Evolutionary conservation across 2,329 filamentous ascomycete species (phyloP).

Genomic region (Pseudocercospora fijiensis): DNA sequence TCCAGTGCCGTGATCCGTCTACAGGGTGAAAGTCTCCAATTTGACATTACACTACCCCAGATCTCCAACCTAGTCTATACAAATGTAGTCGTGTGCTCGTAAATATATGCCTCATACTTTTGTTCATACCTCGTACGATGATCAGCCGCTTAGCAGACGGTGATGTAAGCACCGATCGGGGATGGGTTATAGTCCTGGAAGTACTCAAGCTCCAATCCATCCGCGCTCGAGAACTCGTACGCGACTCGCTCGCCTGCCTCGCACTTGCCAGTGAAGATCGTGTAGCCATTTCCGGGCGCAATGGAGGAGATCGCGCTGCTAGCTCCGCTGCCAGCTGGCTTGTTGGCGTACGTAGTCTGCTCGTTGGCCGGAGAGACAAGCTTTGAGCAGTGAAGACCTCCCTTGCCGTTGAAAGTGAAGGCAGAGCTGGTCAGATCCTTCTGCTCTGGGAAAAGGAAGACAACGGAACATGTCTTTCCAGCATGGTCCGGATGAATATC

Average conservation of each 20-base stretch:
- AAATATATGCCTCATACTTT: constrained; percentile 1
- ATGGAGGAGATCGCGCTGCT: constrained; percentile 7
- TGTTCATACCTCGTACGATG: neutral
- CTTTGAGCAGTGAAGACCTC: constrained; percentile 29
- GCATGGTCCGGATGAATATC: constrained; percentile 57
- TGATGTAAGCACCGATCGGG: constrained; percentile 31
- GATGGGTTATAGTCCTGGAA: constrained; percentile 28
- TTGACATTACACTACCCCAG: constrained; percentile 1
- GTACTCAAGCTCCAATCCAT: constrained; percentile 17
- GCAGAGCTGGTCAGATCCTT: constrained; percentile 59
- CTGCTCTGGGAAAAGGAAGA: constrained; percentile 64
- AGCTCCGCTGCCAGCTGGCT: constrained; percentile 4
- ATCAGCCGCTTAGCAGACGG: constrained; percentile 28
- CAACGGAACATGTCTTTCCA: constrained; percentile 61
- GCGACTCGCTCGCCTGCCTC: constrained; percentile 18
- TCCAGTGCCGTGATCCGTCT: too few species aligned
- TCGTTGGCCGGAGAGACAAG: constrained; percentile 49
- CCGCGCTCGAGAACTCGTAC: constrained; percentile 15
- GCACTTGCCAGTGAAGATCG: constrained; percentile 19
- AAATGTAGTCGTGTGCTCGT: neutral
- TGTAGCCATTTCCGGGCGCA: constrained; percentile 20
- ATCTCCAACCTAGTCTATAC: neutral
- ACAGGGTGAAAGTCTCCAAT: neutral
- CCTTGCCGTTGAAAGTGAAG: constrained; percentile 47
- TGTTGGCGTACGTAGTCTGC: constrained; percentile 54